Base-by-base conservation (phyloP, 306 rosid genomes). In the Hippophae tibetana region DNA sequence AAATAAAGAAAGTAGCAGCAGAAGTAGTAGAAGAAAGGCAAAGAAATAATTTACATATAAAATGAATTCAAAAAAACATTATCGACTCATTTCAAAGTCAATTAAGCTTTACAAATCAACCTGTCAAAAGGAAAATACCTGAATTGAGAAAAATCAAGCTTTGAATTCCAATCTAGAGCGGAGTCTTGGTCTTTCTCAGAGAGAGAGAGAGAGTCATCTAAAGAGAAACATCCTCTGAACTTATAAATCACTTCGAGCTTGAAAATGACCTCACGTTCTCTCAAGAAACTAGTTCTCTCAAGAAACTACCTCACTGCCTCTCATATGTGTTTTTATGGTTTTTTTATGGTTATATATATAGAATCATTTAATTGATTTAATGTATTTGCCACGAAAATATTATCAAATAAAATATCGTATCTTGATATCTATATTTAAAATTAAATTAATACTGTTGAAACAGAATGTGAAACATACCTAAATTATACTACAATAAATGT, bases 291-390 rank as follows among this genome's bases (percentile, higher is more conserved):
- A 84, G 8, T 52, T 13, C 60, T 73, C 47, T n/a, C n/a, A 8
- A 1, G 53, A 64, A 85, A 85, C 79, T 74, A 84, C 84, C 60
- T 53, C 57, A 13, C 41, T 66, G 54, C 85, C 84, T 78, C 56
- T 61, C 49, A 3, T 11, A n/a, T n/a, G 57, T 72, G 52, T 38
- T 10, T 47, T 8, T 47, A 8, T 47, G 10, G 50, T 10, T 10
- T 45, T 45, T 45, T 9, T 12, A 45, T 7, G 8, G 6, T 46
- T 46, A 46, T 46, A 7, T 46, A 46, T 46, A 12, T 12, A 45
- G 3, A 7, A 3, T 7, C 10, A 8, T 9, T 1, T 45, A 5
- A 7, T 9, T 8, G 11, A 45, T 45, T 47, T 47, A 8, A 8
- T 47, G 14, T 10, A 47, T 47, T 10, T 9, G 3, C n/a, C 13